Conservation (phyloP, 805 yeast genomes). For the Groenewaldozyma salmanticensis region DNA sequence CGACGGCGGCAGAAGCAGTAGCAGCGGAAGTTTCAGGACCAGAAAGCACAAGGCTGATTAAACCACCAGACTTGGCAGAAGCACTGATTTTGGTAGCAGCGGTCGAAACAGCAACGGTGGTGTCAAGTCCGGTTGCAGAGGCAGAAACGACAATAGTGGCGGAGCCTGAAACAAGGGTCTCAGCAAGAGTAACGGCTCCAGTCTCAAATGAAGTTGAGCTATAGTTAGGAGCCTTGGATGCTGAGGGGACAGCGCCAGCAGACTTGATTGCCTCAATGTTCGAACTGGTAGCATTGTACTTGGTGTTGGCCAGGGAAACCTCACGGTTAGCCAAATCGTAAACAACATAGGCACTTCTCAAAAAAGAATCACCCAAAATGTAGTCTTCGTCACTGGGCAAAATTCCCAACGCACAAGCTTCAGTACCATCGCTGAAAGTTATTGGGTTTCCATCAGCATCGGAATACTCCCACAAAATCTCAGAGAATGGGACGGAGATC, state of each 20-base stretch:
- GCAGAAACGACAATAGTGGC: neutral
- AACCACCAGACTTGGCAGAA: no score
- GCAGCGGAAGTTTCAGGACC: neutral
- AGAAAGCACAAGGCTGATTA: no score
- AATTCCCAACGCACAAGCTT: conserved; percentile 11
- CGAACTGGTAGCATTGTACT: conserved; percentile 19
- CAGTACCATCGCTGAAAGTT: conserved; percentile 31
- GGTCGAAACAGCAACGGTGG: neutral
- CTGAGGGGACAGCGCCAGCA: conserved; percentile 24
- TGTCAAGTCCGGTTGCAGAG: neutral
- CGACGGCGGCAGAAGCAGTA: neutral
- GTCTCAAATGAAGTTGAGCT: conserved; percentile 12
- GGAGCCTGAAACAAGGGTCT: no score
- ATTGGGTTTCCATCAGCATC: conserved; percentile 10
- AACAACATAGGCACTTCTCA: conserved; percentile 57
- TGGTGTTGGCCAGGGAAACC: conserved; percentile 46
- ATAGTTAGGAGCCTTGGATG: conserved; percentile 20
- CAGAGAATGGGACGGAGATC: conserved; percentile 20
- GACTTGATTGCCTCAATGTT: conserved; percentile 17
- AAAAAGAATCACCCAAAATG: conserved; percentile 57
- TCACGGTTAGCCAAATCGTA: conserved; percentile 51
- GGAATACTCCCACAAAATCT: conserved; percentile 15
- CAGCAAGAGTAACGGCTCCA: no score
- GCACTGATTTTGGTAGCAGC: no score
- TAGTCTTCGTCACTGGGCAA: conserved; percentile 10